Conservation (phyloP, 2,329 filamentous ascomycete genomes). For the Corinectria fuckeliana region DNA sequence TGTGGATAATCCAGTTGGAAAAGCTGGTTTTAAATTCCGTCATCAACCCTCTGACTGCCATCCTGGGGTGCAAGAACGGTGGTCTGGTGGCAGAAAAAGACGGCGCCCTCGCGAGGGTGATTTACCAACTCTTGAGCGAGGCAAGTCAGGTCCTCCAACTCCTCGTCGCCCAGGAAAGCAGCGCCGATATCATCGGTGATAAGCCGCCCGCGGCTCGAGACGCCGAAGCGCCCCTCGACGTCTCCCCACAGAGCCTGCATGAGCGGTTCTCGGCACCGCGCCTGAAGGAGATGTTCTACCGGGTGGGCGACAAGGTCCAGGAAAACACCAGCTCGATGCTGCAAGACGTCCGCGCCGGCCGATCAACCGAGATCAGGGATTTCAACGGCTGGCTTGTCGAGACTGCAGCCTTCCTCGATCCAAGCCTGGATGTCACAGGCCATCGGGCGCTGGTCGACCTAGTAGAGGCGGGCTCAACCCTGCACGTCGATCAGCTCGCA, state of each 20-base stretch:
- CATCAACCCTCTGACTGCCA: constrained; percentile 84
- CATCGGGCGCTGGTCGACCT: constrained; percentile 52
- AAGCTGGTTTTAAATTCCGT: constrained; percentile 83
- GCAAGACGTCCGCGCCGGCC: constrained; percentile 61
- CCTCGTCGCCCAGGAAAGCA: constrained; percentile 66
- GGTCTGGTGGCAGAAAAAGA: constrained; percentile 67
- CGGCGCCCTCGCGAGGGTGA: constrained; percentile 60
- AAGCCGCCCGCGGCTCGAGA: background rate
- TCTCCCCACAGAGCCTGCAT: constrained; percentile 28
- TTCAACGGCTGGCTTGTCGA: constrained; percentile 66
- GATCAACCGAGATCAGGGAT: constrained; percentile 61
- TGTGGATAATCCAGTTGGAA: constrained; percentile 75
- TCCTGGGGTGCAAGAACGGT: constrained; percentile 82
- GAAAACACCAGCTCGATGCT: constrained; percentile 68
- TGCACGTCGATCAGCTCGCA: constrained; percentile 46
- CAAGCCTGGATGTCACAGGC: constrained; percentile 42
- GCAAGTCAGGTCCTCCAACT: constrained; percentile 74
- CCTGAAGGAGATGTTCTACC: constrained; percentile 54
- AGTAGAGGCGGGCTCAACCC: constrained; percentile 46
- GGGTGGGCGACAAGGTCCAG: constrained; percentile 54
- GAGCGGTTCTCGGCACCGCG: constrained; percentile 52
- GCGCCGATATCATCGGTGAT: constrained; percentile 45
- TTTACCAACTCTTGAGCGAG: constrained; percentile 76
- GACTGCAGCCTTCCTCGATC: constrained; percentile 49
- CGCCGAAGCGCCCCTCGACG: constrained; percentile 16